These are phyloP conservation scores for Cyberlindnera nakhonratchasimensis DNA, from an alignment of 805 yeast species.

Conservation along the genomic window DNA sequence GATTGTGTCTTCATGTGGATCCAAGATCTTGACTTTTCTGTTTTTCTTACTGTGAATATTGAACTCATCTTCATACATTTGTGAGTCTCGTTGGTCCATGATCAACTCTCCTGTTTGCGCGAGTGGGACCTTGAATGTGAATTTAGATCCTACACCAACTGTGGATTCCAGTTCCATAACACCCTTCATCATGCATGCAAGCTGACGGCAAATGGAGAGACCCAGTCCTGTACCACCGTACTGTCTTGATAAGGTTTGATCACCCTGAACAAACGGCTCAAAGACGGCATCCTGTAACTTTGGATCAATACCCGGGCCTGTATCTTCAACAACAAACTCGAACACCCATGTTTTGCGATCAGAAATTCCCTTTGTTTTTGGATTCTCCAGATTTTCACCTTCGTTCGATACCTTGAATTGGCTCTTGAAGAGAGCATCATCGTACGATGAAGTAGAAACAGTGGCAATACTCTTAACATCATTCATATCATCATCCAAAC, in stretches of 20 bases:
- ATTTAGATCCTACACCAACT: conserved; percentile 81
- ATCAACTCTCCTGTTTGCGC: conserved; percentile 44
- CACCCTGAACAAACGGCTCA: conserved; percentile 97
- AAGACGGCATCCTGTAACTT: conserved; percentile 79
- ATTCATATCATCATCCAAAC: conserved; percentile 11
- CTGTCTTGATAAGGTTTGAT: conserved; percentile 84
- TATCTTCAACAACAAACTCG: conserved; percentile 76
- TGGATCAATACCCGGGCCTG: conserved; percentile 92
- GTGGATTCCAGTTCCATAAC: conserved; percentile 68
- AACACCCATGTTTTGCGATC: conserved; percentile 36
- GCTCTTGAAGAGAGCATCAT: conserved; percentile 40
- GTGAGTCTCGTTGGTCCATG: conserved; percentile 31
- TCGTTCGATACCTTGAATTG: conserved; percentile 35
- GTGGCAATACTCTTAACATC: conserved; percentile 22
- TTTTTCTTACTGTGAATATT: conserved; percentile 50
- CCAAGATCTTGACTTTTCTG: conserved; percentile 40
- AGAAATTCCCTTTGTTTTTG: conserved; percentile 25
- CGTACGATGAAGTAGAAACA: conserved; percentile 36
- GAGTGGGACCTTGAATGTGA: conserved; percentile 75
- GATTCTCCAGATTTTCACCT: conserved; percentile 16
- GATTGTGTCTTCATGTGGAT: conserved; percentile 17
- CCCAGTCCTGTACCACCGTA: conserved; percentile 98
- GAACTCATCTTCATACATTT: conserved; percentile 64
- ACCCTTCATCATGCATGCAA: conserved; percentile 90
- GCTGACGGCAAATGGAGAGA: conserved; percentile 80